Base-by-base conservation (phyloP, 352 stramenopile genomes). In the Globisporangium viniferum region DNA sequence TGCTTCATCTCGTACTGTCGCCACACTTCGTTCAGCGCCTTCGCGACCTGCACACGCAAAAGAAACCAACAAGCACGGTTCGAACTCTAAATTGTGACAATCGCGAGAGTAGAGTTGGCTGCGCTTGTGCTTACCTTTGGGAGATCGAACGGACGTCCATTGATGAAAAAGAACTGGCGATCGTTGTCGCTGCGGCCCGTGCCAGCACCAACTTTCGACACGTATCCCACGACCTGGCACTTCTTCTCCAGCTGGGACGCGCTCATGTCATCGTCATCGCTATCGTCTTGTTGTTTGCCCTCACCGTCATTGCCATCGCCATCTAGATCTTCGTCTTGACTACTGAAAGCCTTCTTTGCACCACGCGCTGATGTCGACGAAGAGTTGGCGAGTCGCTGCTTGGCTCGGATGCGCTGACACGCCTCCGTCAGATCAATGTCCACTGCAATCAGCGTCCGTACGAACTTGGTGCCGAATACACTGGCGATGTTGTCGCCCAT, bases 111-210 rank as follows among this genome's bases (percentile, higher is more conserved):
- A 49, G 41, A 18, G 41, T n/a, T 22, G 41, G 15, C 15, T 49
- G 15, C 6, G 41, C 15, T 46, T 18, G 15, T 18, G n/a, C 15
- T 15, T 46, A 46, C 75, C 68, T 94, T 93, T 15, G 96, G 93
- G 10, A 98, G 70, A 63, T 99, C 95, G 56, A 99, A 95, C 0
- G 97, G 97, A 8, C 97, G 86, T 12, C 91, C 89, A 75, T 99
- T 99, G 48, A 99, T 93, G 74, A 95, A 98, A 64, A 98, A 95
- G 70, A 98, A 99, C 75, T 99, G 97, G 3, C 86, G 79, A 65
- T 98, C 92, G 62, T 96, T 93, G 60, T 97, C 89, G 54, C 81
- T 87, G 49, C 86, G 71, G 3, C 86, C 87, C 24, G 93, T 84
- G 29, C 88, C 89, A 46, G 70, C 78, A 41, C 86, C 86, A 20